Evolutionary conservation across 257 asterid species (phyloP).

Genomic region (Capsicum baccatum): DNA sequence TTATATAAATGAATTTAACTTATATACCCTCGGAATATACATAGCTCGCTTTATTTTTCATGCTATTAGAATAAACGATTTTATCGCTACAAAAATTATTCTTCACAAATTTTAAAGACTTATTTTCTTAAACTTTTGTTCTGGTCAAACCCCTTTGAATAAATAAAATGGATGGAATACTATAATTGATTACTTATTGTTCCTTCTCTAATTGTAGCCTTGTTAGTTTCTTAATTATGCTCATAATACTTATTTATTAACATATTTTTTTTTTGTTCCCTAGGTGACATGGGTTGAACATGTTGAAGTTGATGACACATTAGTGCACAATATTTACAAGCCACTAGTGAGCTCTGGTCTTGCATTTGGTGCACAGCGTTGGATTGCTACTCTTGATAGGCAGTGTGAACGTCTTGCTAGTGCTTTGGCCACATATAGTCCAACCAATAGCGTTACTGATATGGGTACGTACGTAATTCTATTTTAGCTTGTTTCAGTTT

Average conservation of each 20-base stretch:
- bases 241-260: background rate
- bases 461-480: conserved; percentile 26
- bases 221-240: too few species aligned
- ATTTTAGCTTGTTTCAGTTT: background rate
- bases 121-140: too few species aligned
- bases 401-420: conserved; percentile 53
- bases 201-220: too few species aligned
- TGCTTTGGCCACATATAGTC: conserved; percentile 3
- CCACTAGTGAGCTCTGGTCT: conserved; percentile 56
- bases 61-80: too few species aligned
- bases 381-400: conserved; percentile 52
- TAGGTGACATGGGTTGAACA: conserved; percentile 75
- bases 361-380: conserved; percentile 67
- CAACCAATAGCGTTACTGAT: conserved; percentile 22
- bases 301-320: conserved; percentile 48
- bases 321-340: conserved; percentile 43
- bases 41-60: too few species aligned
- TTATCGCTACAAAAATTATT: too few species aligned
- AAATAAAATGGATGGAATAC: too few species aligned
- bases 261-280: background rate
- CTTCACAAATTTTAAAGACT: too few species aligned
- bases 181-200: too few species aligned
- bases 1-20: too few species aligned
- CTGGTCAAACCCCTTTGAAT: too few species aligned
- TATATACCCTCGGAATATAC: too few species aligned